Evolutionary conservation across 495 filamentous ascomycete genomes (phyloP).

Genomic region (Aspergillus kassunensis): DNA sequence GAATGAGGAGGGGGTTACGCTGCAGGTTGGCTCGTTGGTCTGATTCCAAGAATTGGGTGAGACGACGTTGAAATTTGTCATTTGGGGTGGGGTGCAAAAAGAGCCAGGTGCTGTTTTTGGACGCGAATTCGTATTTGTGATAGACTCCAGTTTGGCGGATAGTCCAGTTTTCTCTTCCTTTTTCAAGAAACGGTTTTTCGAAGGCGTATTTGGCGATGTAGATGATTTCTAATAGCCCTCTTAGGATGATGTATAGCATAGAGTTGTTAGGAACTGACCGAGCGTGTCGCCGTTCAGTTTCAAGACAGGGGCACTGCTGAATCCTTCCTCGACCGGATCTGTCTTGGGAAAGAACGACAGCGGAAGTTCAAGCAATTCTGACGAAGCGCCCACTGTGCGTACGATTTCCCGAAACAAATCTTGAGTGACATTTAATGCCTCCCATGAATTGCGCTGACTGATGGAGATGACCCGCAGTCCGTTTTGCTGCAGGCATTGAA

Average conservation of each 20-base stretch:
- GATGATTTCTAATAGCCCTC: constrained; percentile 27
- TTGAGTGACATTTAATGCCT: constrained; percentile 33
- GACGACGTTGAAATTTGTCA: constrained; percentile 24
- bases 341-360: constrained; percentile 40
- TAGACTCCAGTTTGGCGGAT: constrained; percentile 44
- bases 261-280: too few relatives aligned
- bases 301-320: constrained; percentile 25
- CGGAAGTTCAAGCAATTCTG: constrained; percentile 31
- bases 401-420: constrained; percentile 32
- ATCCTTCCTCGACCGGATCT: constrained; percentile 33
- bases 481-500: neutral
- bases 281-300: constrained; percentile 18
- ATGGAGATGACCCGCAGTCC: constrained; percentile 37
- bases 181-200: constrained; percentile 24
- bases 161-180: constrained; percentile 28
- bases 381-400: constrained; percentile 19
- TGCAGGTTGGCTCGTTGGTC: constrained; percentile 6
- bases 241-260: too few relatives aligned
- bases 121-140: constrained; percentile 30
- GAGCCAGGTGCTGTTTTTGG: constrained; percentile 27
- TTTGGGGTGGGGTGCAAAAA: constrained; percentile 33
- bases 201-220: constrained; percentile 42
- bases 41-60: constrained; percentile 15
- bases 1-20: constrained; percentile 25
- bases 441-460: constrained; percentile 39